Base-by-base conservation (phyloP, 495 filamentous ascomycete species). In the Amphirosellinia nigrospora region DNA sequence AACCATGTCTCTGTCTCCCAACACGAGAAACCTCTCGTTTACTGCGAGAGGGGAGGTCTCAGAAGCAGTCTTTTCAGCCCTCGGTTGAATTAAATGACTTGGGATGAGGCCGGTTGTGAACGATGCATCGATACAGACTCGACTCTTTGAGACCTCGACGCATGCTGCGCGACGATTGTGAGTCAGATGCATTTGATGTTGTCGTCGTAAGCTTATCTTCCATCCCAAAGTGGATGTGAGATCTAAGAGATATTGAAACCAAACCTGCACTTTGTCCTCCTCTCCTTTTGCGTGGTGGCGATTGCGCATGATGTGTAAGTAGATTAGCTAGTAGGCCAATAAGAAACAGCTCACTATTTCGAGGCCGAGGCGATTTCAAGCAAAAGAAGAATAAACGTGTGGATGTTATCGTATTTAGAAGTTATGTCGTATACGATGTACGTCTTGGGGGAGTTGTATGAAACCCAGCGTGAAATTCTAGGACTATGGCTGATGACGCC, bases 131-230 rank as follows among this genome's bases (percentile, higher is more conserved):
- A 36, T 36, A n/a, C 1, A 34, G 15, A 56, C 16, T 11, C n/a
- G 32, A 36, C 30, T 58, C 19, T 58, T 68, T 60, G 69, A 71
- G 65, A 61, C 34, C 59, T 63, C 71, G 65, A 73, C 66, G 65
- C 70, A 58, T 64, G 65, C 71, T 77, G 75, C 73, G 73, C 71
- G 1, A 77, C 71, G 70, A 67, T 75, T 77, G 63, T 68, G 68
- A 69, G 70, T 66, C 67, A 73, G 66, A 69, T 39, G 48, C 61
- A 68, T 26, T 26, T 46, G 32, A 43, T 45, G 34, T 46, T 30
- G n/a, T 53, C 21, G 2, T 9, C 21, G 16, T 53, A 53, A 39
- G 32, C 45, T 52, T 52, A 43, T 45, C 38, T 53, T 53, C 9
- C 2, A 36, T 15, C 23, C 13, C 15, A 3, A 34, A 28, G 10